phyloP scores from a whole-genome alignment of 164 flowering plant genomes.

The Nelumbo lutea region DNA sequence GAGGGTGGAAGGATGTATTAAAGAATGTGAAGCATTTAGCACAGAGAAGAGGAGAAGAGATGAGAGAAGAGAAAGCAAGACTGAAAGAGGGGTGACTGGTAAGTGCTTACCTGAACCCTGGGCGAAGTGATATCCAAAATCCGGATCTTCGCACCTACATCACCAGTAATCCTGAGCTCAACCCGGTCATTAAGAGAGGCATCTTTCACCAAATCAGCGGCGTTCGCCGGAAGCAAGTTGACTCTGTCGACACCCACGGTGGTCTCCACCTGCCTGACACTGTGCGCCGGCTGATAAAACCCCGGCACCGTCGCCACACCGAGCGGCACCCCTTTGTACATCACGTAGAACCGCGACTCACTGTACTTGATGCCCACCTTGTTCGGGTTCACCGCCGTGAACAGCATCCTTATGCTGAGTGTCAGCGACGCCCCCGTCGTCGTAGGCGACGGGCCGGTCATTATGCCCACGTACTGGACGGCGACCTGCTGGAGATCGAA shows the following conservation, averaged over 20 bases:
- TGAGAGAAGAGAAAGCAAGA: background rate
- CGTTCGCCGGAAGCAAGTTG: slow-evolving; percentile 65
- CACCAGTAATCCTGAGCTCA: slow-evolving; percentile 75
- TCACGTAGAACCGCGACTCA: slow-evolving; percentile 69
- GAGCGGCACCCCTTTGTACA: slow-evolving; percentile 88
- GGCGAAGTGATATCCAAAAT: slow-evolving; percentile 75
- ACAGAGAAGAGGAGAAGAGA: background rate
- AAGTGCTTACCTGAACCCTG: slow-evolving; percentile 58
- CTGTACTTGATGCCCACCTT: slow-evolving; percentile 96
- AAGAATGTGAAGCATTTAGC: background rate
- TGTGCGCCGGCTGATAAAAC: slow-evolving; percentile 86
- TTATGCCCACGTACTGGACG: slow-evolving; percentile 80
- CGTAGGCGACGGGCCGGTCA: slow-evolving; percentile 24
- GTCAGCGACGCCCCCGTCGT: slow-evolving; percentile 50
- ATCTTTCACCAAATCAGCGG: slow-evolving; percentile 71
- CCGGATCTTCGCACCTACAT: slow-evolving; percentile 89
- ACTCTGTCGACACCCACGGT: slow-evolving; percentile 65
- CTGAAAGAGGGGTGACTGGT: background rate
- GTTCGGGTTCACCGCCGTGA: slow-evolving; percentile 87
- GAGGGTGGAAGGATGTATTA: background rate
- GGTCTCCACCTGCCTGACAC: slow-evolving; percentile 51
- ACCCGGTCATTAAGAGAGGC: slow-evolving; percentile 82
- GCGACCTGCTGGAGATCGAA: slow-evolving; percentile 88
- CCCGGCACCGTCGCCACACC: slow-evolving; percentile 72
- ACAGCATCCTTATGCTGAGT: slow-evolving; percentile 58